Evolutionary conservation across 345 rosid species (phyloP), one percentile per base, ranked within the genome.

Genomic region (Conringia planisiliqua): DNA sequence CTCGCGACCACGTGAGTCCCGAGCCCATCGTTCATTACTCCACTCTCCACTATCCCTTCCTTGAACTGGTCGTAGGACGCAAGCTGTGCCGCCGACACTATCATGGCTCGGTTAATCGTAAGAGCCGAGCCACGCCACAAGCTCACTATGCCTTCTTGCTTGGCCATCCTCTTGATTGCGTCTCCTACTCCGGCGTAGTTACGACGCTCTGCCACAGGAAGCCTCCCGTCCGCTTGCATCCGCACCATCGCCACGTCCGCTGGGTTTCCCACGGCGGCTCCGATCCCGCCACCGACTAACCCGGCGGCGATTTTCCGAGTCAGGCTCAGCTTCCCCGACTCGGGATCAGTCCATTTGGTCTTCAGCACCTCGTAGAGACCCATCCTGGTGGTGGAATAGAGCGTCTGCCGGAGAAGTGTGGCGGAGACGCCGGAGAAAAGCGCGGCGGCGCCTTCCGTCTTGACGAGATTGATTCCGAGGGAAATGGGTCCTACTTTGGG

Each of bases 161-260:
- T 91, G 86, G 71, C 72, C 89, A 89, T 91, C 66, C 80, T 79
- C 47, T 30, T 50, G 66, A 91, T 86, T 44, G 97, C 97, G 77
- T 87, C 90, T 58, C 81, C 77, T 12, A 86, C 95, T 75, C 91
- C 75, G 22, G 58, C 78, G 87, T 91, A 89, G 73, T 86, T 87
- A 14, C 97, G 87, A 10, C 95, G 86, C 73, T 89, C 86, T 0
- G 83, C 70, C 17, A 26, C 36, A 4, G 95, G 95, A 22, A 91
- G 88, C 7, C 92, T 75, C 3, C 94, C 92, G 74, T 91, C 97
- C 1, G 92, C 94, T 73, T 91, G 92, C 97, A 91, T 91, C 24
- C 94, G 77, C 10, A 91, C 90, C 97, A 91, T 91, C 22, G 94
- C 92, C 48, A 90, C 89, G 65, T 90, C 97, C 6, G 94, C 97